Conservation (phyloP, 2,329 filamentous ascomycete genomes). For the Coleophoma eucalyptorum region DNA sequence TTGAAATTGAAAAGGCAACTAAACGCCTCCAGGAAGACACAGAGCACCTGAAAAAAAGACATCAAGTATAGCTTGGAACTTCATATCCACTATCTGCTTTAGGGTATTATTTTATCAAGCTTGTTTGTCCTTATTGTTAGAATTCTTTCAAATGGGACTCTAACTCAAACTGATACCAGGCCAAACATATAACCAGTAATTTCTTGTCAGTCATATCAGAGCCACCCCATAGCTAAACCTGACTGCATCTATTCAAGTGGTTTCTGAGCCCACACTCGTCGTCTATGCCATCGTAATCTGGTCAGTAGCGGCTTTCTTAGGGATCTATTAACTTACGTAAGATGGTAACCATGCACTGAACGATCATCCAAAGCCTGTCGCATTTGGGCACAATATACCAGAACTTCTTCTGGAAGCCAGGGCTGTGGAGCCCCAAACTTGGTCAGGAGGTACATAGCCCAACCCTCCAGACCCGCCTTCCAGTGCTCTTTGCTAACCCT, state of each 20-base stretch:
- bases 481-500: constrained; percentile 14
- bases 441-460: constrained; percentile 24
- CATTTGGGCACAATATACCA: constrained; percentile 17
- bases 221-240: not conserved
- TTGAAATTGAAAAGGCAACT: too few species aligned
- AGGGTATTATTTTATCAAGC: too few species aligned
- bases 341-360: constrained; percentile 4
- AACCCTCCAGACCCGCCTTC: constrained; percentile 23
- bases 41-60: too few species aligned
- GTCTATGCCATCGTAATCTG: not conserved
- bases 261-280: not conserved
- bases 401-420: constrained; percentile 20
- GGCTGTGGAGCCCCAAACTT: constrained; percentile 18
- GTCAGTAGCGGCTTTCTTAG: not conserved
- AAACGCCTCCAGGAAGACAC: too few species aligned
- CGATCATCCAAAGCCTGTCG: constrained; percentile 14
- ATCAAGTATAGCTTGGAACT: too few species aligned
- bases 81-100: too few species aligned
- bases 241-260: not conserved
- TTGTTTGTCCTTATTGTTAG: too few species aligned
- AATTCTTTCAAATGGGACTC: too few species aligned
- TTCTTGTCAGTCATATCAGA: too few species aligned
- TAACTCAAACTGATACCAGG: too few species aligned
- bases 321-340: not conserved
- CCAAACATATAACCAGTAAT: too few species aligned